Evolutionary conservation across 192 early-diverging fungal genomes (phyloP), one percentile per base, ranked within the genome.

Genomic region (Coemansia sp.): DNA sequence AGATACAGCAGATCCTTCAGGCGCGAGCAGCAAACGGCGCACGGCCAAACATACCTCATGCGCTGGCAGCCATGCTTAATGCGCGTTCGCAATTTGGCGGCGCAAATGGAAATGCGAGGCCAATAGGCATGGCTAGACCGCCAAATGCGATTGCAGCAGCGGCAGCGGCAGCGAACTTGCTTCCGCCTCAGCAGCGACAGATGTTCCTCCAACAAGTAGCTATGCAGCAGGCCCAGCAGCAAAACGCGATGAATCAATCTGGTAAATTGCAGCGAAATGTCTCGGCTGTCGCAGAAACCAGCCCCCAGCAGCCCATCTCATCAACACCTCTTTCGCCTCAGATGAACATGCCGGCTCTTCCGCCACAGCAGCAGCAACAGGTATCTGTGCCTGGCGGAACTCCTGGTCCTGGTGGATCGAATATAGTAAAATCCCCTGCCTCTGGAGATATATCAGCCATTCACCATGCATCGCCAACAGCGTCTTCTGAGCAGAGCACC

Each of bases 161-260:
- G 7, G 20, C 51, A 16, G 72, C 77, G 1, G 65, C 69, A 2
- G 70, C 75, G 16, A 69, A 45, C 20, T 66, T 68, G 64, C 55
- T 77, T 33, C 66, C 69, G 26, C 75, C 75, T 16, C 77, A 79
- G n/a, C 77, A 79, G 53, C 65, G 66, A n/a, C 77, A 79, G 52
- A 48, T 74, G 51, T 26, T 74, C 21, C 43, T 72, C 26, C 77
- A 79, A 63, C 71, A 74, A 20, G 31, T 74, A n/a, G 71, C 71
- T 1, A 63, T 69, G 64, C 77, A 79, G 52, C 69, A 71, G 45
- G 68, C 52, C 29, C 66, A 68, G 52, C 70, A 71, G 13, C 64
- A 62, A 28, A 68, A 63, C 30, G 58, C 62, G 28, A 46, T 59
- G 57, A 45, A 52, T 5, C 58, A 63, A 12, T 45, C 70, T 1